Conservation (phyloP, 306 rosid species). For the Oxytropis ochrocephala region DNA sequence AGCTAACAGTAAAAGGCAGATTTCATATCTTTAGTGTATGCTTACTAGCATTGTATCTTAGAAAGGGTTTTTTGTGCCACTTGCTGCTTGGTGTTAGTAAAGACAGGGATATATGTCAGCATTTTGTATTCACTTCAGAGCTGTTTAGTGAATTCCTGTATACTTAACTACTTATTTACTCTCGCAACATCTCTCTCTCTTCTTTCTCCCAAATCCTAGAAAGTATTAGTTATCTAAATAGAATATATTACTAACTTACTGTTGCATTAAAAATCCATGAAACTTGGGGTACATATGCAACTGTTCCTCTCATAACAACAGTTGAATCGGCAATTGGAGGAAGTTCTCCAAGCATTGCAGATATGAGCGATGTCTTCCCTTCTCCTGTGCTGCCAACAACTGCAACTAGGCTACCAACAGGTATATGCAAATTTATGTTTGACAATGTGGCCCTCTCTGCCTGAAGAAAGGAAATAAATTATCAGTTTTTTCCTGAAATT, state of each 20-base stretch:
- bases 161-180: not conserved
- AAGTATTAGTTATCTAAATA: not conserved
- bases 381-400: constrained; percentile 98
- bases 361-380: constrained; percentile 87
- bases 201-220: constrained; percentile 8
- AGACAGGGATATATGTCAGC: not conserved
- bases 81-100: not conserved
- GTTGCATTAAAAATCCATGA: constrained; percentile 99
- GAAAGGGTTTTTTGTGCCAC: not conserved
- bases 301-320: constrained; percentile 68
- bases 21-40: not conserved
- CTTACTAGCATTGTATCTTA: constrained; percentile 3
- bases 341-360: constrained; percentile 94
- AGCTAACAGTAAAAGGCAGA: not conserved
- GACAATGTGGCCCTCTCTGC: constrained; percentile 66
- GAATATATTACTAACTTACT: constrained; percentile 43
- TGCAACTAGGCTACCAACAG: constrained; percentile 79
- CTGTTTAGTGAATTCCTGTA: not conserved
- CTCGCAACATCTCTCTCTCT: not conserved
- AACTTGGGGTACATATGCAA: constrained; percentile 89
- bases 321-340: constrained; percentile 48
- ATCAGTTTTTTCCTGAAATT: constrained; percentile 3
- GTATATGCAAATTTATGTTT: constrained; percentile 68
- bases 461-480: constrained; percentile 31
- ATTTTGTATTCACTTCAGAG: constrained; percentile 7